phyloP scores from a whole-genome alignment of 164 flowering plant genomes.

The Magnolia sinica region DNA sequence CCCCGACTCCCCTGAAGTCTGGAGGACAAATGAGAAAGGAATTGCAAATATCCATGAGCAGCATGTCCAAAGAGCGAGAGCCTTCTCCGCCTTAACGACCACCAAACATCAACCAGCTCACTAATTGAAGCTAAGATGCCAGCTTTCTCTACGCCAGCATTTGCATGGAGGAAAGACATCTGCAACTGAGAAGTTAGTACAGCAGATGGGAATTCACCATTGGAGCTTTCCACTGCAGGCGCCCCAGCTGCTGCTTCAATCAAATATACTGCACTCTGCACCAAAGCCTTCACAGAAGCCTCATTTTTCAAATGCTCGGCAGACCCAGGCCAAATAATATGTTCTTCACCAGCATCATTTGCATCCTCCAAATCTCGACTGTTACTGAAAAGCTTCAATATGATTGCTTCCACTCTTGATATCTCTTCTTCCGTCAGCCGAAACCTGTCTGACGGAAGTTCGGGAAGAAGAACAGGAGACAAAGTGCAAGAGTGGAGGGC shows the following conservation, averaged over 20 bases:
- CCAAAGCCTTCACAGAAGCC: slow-evolving; percentile 32
- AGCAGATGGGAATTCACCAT: slow-evolving; percentile 45
- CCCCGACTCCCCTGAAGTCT: slow-evolving; percentile 34
- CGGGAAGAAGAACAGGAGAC: slow-evolving; percentile 59
- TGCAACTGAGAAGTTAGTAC: slow-evolving; percentile 59
- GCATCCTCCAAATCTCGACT: slow-evolving; percentile 15
- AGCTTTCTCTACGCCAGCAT: slow-evolving; percentile 36
- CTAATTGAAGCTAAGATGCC: slow-evolving; percentile 31
- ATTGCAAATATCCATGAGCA: slow-evolving; percentile 75
- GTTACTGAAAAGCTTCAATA: slow-evolving; percentile 34
- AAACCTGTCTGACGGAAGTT: slow-evolving; percentile 50
- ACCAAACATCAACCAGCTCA: slow-evolving; percentile 65
- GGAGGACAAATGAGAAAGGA: slow-evolving; percentile 65
- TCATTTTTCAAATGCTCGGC: slow-evolving; percentile 25
- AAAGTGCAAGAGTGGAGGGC: slow-evolving; percentile 46
- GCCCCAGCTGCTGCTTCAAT: slow-evolving; percentile 74
- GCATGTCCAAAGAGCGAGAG: slow-evolving; percentile 87
- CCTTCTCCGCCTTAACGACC: slow-evolving; percentile 75
- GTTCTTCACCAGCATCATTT: slow-evolving; percentile 26
- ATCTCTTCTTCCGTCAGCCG: slow-evolving; percentile 65
- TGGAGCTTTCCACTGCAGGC: slow-evolving; percentile 60
- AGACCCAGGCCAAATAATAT: slow-evolving; percentile 25
- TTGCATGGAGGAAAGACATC: slow-evolving; percentile 30
- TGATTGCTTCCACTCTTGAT: slow-evolving; percentile 39
- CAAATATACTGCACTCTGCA: slow-evolving; percentile 51